These are phyloP conservation scores for Fusarium tuaranense DNA, from an alignment of 2,329 filamentous ascomycete species.

Conservation along the genomic window DNA sequence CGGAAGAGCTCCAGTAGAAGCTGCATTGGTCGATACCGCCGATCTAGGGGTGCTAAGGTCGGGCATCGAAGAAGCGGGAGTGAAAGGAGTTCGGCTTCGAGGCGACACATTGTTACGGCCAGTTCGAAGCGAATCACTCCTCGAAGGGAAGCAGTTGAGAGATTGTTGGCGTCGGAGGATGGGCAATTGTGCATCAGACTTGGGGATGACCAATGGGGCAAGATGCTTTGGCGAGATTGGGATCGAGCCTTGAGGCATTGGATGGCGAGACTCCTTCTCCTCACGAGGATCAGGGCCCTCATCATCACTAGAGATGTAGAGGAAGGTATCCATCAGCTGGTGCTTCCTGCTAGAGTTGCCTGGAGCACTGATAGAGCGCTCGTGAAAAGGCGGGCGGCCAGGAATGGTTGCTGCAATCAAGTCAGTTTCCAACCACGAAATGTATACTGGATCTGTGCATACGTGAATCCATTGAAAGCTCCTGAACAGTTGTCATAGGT, in stretches of 20 bases:
- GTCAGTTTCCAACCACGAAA: constrained; percentile 28
- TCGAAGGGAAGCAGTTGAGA: constrained; percentile 59
- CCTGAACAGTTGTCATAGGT: constrained; percentile 77
- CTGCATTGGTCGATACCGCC: constrained; percentile 52
- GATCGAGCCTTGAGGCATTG: constrained; percentile 8
- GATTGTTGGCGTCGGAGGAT: constrained; percentile 52
- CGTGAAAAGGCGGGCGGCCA: constrained; percentile 72
- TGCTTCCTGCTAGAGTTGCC: constrained; percentile 62
- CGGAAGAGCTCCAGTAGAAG: constrained; percentile 56
- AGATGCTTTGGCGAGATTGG: constrained; percentile 65
- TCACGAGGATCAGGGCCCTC: constrained; percentile 39
- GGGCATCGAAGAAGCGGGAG: constrained; percentile 50
- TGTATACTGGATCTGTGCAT: constrained; percentile 46
- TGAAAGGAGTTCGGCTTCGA: constrained; percentile 55
- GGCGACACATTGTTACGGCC: constrained; percentile 61
- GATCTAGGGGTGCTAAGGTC: constrained; percentile 59
- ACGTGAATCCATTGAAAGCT: constrained; percentile 78
- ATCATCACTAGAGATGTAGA: constrained; percentile 40
- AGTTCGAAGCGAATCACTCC: constrained; percentile 57
- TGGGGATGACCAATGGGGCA: constrained; percentile 68
- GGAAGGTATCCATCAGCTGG: constrained; percentile 39
- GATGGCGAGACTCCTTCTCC: constrained; percentile 37
- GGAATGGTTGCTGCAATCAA: constrained; percentile 71
- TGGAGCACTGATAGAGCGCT: constrained; percentile 73
- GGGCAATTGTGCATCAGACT: constrained; percentile 31